Percentiles rank a stretch among this genome's conserved stretches.
Evolutionary conservation across 2,329 filamentous ascomycete species (phyloP).

Genomic region (Fusarium sp.): DNA sequence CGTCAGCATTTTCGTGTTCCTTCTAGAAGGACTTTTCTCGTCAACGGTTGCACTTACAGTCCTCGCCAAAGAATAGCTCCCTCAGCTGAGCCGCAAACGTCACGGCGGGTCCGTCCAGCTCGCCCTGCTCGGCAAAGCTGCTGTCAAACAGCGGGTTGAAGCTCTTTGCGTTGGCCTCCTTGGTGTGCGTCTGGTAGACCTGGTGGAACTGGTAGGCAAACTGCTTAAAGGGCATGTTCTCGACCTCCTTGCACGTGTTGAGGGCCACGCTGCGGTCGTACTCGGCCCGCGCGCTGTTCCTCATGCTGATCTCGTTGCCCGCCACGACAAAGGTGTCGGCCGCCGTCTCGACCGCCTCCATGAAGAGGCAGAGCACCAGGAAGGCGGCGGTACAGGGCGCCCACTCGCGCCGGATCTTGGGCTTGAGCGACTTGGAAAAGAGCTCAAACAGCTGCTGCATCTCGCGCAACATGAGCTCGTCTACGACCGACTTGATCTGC

Average conservation of each 20-base stretch:
- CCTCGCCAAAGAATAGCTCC: constrained; percentile 56
- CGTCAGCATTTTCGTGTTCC: constrained; percentile 24
- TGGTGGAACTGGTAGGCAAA: constrained; percentile 72
- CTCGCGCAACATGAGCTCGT: constrained; percentile 66
- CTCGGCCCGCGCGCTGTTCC: constrained; percentile 51
- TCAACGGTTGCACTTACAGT: constrained; percentile 55
- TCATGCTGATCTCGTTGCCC: constrained; percentile 62
- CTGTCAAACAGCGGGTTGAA: constrained; percentile 68
- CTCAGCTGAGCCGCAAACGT: constrained; percentile 61
- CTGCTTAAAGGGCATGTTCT: constrained; percentile 71
- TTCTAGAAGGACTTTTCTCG: constrained; percentile 19
- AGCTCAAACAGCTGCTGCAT: constrained; percentile 64
- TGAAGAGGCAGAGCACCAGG: constrained; percentile 68
- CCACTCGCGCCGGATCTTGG: constrained; percentile 65
- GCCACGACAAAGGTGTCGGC: constrained; percentile 64
- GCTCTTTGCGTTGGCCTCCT: constrained; percentile 60
- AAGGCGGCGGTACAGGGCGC: constrained; percentile 69
- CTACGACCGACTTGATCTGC: constrained; percentile 68
- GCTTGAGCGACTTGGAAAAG: constrained; percentile 66
- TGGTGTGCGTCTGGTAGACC: constrained; percentile 68
- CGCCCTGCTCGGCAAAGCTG: constrained; percentile 54
- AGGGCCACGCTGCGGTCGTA: constrained; percentile 60
- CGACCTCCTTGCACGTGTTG: constrained; percentile 61
- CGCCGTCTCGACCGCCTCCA: constrained; percentile 67
- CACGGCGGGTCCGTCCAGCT: constrained; percentile 59